Evolutionary conservation across 1,284 basidiomycete species (phyloP).

Genomic region (Schizophyllum commune): DNA sequence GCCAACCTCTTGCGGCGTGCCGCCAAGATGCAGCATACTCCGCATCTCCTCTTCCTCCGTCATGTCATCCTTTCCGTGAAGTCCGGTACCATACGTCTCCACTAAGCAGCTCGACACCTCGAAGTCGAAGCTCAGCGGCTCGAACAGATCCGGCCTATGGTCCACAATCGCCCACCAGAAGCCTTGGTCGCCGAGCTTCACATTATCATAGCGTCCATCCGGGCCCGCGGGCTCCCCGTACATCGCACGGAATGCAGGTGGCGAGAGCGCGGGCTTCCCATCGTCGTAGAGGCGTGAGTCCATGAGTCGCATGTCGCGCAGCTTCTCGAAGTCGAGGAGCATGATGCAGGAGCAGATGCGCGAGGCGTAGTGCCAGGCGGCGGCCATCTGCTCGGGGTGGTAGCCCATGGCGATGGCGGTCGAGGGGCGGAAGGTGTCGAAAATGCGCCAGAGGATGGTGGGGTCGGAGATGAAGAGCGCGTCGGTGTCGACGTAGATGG

Average conservation of each 20-base stretch:
- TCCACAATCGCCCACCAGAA: slow-evolving; percentile 47
- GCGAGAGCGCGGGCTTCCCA: slow-evolving; percentile 27
- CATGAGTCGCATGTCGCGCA: slow-evolving; percentile 36
- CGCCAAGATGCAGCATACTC: slow-evolving; percentile 25
- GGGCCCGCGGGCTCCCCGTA: slow-evolving; percentile 32
- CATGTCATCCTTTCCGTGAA: slow-evolving; percentile 27
- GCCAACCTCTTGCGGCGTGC: slow-evolving; percentile 30
- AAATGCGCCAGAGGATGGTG: slow-evolving; percentile 35
- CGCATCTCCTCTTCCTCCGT: slow-evolving; percentile 27
- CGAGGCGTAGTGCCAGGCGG: slow-evolving; percentile 37
- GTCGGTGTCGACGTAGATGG: slow-evolving; percentile 43
- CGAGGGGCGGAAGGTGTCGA: slow-evolving; percentile 23
- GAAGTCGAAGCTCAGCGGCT: slow-evolving; percentile 36
- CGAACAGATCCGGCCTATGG: slow-evolving; percentile 30
- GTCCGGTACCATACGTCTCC: slow-evolving; percentile 34
- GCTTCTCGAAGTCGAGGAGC: slow-evolving; percentile 37
- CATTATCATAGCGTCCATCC: slow-evolving; percentile 31
- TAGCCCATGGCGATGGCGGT: slow-evolving; percentile 35
- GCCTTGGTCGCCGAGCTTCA: slow-evolving; percentile 41
- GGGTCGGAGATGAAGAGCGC: slow-evolving; percentile 41
- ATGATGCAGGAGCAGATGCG: slow-evolving; percentile 45
- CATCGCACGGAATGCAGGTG: slow-evolving; percentile 34
- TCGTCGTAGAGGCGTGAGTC: slow-evolving; percentile 33
- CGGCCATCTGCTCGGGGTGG: slow-evolving; percentile 31
- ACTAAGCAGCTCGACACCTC: slow-evolving; percentile 41